Conservation (phyloP, 768 basidiomycete genomes). For the Rossbeevera mucosa region DNA sequence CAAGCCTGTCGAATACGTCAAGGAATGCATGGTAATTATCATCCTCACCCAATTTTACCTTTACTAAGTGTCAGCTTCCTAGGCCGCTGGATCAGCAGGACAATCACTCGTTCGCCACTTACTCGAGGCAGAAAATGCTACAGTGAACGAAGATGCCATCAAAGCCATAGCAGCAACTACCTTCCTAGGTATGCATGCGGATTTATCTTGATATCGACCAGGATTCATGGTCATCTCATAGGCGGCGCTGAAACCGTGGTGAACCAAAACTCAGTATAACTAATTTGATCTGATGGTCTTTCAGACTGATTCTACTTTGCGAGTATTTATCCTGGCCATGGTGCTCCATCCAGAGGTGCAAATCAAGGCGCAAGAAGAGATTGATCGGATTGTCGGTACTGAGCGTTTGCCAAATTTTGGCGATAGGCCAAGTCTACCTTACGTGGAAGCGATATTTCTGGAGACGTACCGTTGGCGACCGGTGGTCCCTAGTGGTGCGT, state of each 20-base stretch:
- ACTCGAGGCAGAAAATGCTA: background rate
- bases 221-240: constrained; percentile 1
- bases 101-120: constrained; percentile 22
- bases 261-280: background rate
- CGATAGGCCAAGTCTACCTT: constrained; percentile 28
- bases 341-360: constrained; percentile 30
- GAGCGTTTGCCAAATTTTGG: constrained; percentile 26
- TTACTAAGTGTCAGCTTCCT: background rate
- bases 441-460: constrained; percentile 27
- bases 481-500: constrained; percentile 25
- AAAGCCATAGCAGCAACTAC: constrained; percentile 21
- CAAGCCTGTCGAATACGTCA: constrained; percentile 20
- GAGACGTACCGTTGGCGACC: constrained; percentile 33
- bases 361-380: constrained; percentile 29
- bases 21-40: constrained; percentile 18
- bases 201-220: background rate
- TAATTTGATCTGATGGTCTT: background rate
- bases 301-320: constrained; percentile 15
- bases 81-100: constrained; percentile 21
- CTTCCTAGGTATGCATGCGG: constrained; percentile 18
- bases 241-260: constrained; percentile 28
- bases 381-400: constrained; percentile 30
- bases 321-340: constrained; percentile 33
- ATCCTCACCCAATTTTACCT: background rate
- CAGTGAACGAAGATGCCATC: constrained; percentile 9